phyloP scores from a whole-genome alignment of 1,284 basidiomycete species.

The Phellopilus nigrolimitatus region DNA sequence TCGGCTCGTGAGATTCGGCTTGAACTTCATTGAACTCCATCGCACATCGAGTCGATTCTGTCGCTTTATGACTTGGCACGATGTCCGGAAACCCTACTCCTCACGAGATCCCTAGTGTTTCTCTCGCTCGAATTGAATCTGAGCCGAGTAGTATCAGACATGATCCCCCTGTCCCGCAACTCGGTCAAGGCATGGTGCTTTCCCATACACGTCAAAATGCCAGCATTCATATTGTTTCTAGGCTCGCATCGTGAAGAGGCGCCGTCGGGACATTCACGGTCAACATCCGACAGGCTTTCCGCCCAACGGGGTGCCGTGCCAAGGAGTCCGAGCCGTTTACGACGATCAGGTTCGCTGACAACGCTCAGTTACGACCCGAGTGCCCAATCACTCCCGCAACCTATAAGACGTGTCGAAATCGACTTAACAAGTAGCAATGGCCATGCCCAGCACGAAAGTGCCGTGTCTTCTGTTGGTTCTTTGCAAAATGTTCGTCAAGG shows the following conservation, averaged over 20 bases:
- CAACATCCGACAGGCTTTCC: neutral
- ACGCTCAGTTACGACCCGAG: neutral
- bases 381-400: slow-evolving; percentile 7
- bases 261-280: neutral
- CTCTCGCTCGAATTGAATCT: neutral
- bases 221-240: neutral
- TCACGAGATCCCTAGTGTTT: neutral
- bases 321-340: slow-evolving; percentile 1
- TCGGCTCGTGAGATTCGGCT: no score
- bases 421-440: neutral
- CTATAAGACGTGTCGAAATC: neutral
- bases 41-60: no score
- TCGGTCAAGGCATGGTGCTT: neutral
- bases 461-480: neutral
- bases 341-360: slow-evolving; percentile 2
- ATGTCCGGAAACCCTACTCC: neutral
- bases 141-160: neutral
- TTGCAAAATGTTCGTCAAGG: slow-evolving; percentile 12
- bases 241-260: neutral
- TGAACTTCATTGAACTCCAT: no score
- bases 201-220: neutral
- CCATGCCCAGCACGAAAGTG: neutral
- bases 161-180: neutral
- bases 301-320: neutral
- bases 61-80: no score